Conservation (phyloP, 768 basidiomycete genomes). For the Podaxis rugospora region DNA sequence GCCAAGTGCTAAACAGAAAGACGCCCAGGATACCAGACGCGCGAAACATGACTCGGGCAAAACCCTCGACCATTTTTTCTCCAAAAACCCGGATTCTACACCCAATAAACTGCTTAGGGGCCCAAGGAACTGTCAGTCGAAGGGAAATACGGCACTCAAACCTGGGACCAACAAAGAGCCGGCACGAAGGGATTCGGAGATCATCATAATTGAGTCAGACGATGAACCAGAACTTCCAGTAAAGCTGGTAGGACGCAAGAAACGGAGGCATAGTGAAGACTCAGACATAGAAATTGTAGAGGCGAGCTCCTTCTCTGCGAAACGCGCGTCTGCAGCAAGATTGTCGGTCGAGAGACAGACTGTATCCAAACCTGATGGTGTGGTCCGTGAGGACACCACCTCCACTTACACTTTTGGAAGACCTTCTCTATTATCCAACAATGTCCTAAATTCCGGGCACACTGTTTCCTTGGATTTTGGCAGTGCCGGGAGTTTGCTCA, state of each 20-base stretch:
- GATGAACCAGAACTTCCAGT: slow-evolving; percentile 39
- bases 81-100: background rate
- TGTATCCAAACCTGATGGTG: background rate
- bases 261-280: slow-evolving; percentile 19
- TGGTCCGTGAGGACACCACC: background rate
- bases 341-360: background rate
- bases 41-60: background rate
- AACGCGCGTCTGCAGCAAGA: background rate
- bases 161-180: background rate
- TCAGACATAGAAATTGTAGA: slow-evolving; percentile 10
- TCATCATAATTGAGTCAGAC: slow-evolving; percentile 65
- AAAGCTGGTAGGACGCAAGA: slow-evolving; percentile 21
- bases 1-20: background rate
- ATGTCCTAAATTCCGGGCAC: background rate
- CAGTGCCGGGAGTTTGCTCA: background rate
- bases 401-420: slow-evolving; percentile 14
- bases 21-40: background rate
- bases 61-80: slow-evolving; percentile 9
- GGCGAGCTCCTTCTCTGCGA: background rate
- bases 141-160: background rate
- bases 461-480: background rate
- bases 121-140: background rate
- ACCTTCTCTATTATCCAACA: slow-evolving; percentile 13
- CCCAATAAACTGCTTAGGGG: background rate
- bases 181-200: slow-evolving; percentile 23